Evolutionary conservation across 495 filamentous ascomycete species (phyloP).

Genomic region (Talaromyces wortmannii): DNA sequence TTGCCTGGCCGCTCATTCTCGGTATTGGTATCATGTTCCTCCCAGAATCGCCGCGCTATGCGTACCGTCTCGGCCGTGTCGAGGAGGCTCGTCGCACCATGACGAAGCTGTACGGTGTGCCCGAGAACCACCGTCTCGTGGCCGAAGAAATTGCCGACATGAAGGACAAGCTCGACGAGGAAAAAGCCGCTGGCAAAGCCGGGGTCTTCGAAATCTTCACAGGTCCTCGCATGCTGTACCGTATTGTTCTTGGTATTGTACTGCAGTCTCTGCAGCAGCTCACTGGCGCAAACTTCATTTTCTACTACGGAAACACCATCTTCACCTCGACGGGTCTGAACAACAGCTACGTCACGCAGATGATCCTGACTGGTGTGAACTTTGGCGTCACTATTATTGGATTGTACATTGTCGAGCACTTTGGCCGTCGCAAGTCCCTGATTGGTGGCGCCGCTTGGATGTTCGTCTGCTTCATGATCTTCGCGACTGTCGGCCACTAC

Average conservation of each 20-base stretch:
- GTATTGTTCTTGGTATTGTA: constrained; percentile 59
- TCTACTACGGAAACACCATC: constrained; percentile 73
- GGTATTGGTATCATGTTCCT: constrained; percentile 63
- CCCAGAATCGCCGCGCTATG: constrained; percentile 65
- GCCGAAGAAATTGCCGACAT: constrained; percentile 62
- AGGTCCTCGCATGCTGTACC: constrained; percentile 66
- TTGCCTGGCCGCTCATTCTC: constrained; percentile 70
- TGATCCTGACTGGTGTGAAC: constrained; percentile 72
- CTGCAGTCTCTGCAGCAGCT: constrained; percentile 70
- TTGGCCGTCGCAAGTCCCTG: constrained; percentile 59
- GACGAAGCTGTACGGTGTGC: constrained; percentile 63
- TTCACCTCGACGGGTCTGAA: constrained; percentile 62
- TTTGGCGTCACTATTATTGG: constrained; percentile 66
- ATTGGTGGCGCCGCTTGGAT: constrained; percentile 64
- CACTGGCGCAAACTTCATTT: constrained; percentile 73
- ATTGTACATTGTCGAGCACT: constrained; percentile 65
- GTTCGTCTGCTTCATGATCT: constrained; percentile 67
- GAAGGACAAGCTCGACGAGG: constrained; percentile 54
- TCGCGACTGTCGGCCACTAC: constrained; percentile 62
- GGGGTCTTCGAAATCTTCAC: constrained; percentile 63
- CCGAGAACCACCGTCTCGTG: constrained; percentile 54
- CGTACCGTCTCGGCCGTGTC: constrained; percentile 56
- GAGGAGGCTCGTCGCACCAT: constrained; percentile 66
- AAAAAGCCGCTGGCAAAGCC: constrained; percentile 45
- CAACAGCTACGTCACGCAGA: constrained; percentile 64